phyloP scores from a whole-genome alignment of 257 asterid genomes.

The Rhazya stricta region DNA sequence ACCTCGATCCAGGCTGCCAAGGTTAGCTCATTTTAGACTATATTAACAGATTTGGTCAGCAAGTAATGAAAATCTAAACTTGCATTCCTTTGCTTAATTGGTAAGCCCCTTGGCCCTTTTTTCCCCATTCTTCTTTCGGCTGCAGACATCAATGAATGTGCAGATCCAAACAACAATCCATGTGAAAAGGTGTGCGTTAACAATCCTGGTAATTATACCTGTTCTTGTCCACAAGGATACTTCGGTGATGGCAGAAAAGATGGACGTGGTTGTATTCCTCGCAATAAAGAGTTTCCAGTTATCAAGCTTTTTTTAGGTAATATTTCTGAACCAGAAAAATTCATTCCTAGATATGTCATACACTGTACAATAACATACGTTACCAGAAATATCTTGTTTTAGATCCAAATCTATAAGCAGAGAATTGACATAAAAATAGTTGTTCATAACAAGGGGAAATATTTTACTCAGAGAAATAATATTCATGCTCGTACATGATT shows the following conservation, averaged over 20 bases:
- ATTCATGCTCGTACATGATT: too few species aligned
- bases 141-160: conserved; percentile 45
- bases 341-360: not conserved
- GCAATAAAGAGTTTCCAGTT: conserved; percentile 42
- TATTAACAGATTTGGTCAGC: not conserved
- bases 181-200: conserved; percentile 38
- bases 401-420: not conserved
- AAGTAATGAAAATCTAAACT: not conserved
- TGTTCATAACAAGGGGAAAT: too few species aligned
- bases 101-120: not conserved
- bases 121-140: not conserved
- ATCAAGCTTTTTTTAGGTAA: conserved; percentile 37
- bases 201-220: conserved; percentile 38
- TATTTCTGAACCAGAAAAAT: not conserved
- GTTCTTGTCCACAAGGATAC: conserved; percentile 58
- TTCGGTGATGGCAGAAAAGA: conserved; percentile 48
- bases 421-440: not conserved
- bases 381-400: not conserved
- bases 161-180: conserved; percentile 22
- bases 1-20: conserved; percentile 59
- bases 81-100: not conserved
- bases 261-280: conserved; percentile 44
- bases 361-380: not conserved
- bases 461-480: too few species aligned
- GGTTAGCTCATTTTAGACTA: conserved; percentile 23